Percentiles rank a stretch among this genome's conserved stretches.
Conservation (phyloP, 345 rosid species). For the Sapria himalayana region DNA sequence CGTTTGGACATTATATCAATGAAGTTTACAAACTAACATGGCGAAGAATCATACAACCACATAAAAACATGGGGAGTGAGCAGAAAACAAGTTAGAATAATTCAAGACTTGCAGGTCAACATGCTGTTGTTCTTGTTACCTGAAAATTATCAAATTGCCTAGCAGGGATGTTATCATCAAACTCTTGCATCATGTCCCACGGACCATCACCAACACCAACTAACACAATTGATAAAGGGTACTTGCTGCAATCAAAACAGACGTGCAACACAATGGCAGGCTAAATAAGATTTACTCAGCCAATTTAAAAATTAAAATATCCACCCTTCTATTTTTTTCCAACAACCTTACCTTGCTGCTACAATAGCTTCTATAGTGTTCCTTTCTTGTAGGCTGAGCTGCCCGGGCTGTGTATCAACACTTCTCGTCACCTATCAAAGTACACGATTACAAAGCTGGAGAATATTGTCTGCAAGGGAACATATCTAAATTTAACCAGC, state of each 20-base stretch:
- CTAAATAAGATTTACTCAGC: too few relatives aligned
- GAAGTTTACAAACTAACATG: constrained; percentile 72
- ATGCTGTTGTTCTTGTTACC: constrained; percentile 24
- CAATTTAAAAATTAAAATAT: too few relatives aligned
- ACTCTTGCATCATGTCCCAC: constrained; percentile 96
- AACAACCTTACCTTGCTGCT: constrained; percentile 56
- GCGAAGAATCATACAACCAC: too few relatives aligned
- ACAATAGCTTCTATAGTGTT: constrained; percentile 88
- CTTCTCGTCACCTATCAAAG: constrained; percentile 64
- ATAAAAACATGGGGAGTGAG: not conserved
- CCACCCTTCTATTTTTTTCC: too few relatives aligned
- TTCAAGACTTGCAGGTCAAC: not conserved
- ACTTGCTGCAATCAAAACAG: constrained; percentile 29
- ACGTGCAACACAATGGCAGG: too few relatives aligned
- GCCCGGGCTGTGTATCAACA: constrained; percentile 49
- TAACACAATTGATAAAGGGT: constrained; percentile 66
- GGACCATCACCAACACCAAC: constrained; percentile 99
- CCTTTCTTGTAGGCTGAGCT: constrained; percentile 77
- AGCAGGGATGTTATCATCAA: constrained; percentile 88
- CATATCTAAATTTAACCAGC: too few relatives aligned
- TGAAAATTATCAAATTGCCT: constrained; percentile 95
- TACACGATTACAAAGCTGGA: not conserved
- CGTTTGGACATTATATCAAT: constrained; percentile 79
- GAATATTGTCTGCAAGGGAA: too few relatives aligned
- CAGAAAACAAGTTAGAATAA: not conserved